phyloP scores from a whole-genome alignment of 192 early-diverging fungal genomes.

The Linnemannia exigua region DNA sequence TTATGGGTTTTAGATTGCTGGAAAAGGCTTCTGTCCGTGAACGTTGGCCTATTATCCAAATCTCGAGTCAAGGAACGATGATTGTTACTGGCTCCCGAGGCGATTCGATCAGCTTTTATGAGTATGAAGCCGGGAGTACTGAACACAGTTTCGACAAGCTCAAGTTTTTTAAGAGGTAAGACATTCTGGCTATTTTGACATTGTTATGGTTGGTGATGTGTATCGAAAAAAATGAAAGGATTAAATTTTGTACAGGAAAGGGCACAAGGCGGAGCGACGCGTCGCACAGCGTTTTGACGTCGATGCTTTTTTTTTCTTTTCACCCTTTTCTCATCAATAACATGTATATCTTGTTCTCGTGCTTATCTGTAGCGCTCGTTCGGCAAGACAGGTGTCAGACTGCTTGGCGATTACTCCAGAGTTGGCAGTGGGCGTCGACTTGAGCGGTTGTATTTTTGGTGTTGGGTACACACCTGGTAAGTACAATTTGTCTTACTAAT shows the following conservation, averaged over 20 bases:
- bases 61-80: conserved; percentile 39
- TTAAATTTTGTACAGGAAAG: neutral
- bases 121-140: conserved; percentile 17
- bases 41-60: conserved; percentile 52
- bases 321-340: neutral
- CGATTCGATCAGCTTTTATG: conserved; percentile 49
- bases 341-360: neutral
- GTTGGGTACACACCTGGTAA: conserved; percentile 40
- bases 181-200: neutral
- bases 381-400: conserved; percentile 32
- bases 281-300: no score
- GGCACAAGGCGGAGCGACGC: no score
- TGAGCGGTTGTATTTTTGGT: conserved; percentile 42
- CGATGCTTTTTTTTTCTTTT: neutral
- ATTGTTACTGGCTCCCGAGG: conserved; percentile 49
- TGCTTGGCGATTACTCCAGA: conserved; percentile 44
- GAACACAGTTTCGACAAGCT: conserved; percentile 28
- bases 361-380: conserved; percentile 9
- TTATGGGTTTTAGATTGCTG: conserved; percentile 15
- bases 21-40: conserved; percentile 43
- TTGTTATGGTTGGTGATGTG: neutral
- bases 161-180: conserved; percentile 38
- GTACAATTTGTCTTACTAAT: no score
- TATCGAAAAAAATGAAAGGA: neutral
- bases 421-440: conserved; percentile 36